phyloP scores from a whole-genome alignment of 805 yeast genomes.

The Hanseniaspora clermontiae region DNA sequence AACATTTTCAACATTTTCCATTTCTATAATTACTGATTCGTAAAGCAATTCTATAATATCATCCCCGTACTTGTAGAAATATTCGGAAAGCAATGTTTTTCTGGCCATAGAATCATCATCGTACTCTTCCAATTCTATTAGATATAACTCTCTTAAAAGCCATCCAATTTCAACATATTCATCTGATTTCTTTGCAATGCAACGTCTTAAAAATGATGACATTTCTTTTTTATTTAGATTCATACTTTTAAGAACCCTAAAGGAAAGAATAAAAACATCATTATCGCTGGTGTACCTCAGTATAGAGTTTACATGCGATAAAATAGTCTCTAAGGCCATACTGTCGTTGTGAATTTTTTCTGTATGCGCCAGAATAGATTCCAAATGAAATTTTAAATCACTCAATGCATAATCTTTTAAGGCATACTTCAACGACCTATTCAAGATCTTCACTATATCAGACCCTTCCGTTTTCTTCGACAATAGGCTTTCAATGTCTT shows the following conservation, averaged over 20 bases:
- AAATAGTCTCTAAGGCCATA: not conserved
- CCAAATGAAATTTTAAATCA: conserved; percentile 26
- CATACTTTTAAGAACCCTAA: not conserved
- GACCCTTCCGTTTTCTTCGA: conserved; percentile 12
- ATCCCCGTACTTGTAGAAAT: not conserved
- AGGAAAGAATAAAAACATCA: not conserved
- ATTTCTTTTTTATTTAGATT: not conserved
- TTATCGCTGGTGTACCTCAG: not conserved
- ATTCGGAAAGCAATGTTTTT: not conserved
- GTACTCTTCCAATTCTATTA: not conserved
- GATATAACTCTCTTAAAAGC: conserved; percentile 1
- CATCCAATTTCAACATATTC: not conserved
- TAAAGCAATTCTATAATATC: conserved; percentile 3
- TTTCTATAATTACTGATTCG: conserved; percentile 1
- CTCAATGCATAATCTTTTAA: conserved; percentile 27
- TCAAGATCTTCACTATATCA: conserved; percentile 4
- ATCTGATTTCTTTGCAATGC: not conserved
- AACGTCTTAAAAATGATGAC: not conserved
- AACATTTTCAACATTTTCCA: not conserved
- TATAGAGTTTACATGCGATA: conserved; percentile 9
- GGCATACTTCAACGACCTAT: conserved; percentile 18
- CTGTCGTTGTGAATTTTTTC: not conserved
- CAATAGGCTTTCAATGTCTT: conserved; percentile 18
- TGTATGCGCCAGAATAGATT: not conserved
- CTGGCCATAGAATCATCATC: not conserved